Evolutionary conservation across 2,329 filamentous ascomycete genomes (phyloP).

Genomic region (Chaetomium globosum): DNA sequence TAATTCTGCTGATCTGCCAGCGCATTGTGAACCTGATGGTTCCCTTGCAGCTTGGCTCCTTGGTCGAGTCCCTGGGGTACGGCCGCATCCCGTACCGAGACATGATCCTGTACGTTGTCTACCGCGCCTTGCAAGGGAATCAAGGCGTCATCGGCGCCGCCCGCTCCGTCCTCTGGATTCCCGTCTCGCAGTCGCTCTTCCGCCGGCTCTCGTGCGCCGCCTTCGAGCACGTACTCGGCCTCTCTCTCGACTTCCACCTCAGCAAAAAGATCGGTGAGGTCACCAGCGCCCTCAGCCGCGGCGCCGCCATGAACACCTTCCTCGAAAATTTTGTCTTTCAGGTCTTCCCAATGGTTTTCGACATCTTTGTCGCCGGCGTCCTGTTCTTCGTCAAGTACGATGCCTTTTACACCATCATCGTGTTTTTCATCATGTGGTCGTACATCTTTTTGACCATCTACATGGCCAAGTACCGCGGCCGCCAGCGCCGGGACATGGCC

Average conservation of each 20-base stretch:
- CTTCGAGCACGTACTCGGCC: conserved; percentile 2
- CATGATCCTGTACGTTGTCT: not conserved
- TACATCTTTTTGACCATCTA: conserved; percentile 5
- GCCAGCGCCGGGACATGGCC: conserved; percentile 1
- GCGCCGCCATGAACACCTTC: conserved; percentile 3
- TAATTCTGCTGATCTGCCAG: not conserved
- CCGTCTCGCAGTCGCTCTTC: conserved; percentile 6
- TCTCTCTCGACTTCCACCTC: conserved; percentile 6
- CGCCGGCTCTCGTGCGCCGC: conserved; percentile 2
- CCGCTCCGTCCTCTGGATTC: conserved; percentile 6
- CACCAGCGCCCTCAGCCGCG: not conserved
- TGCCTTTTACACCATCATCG: conserved; percentile 6
- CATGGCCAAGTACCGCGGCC: conserved; percentile 2
- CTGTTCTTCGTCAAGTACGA: conserved; percentile 6
- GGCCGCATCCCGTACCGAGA: conserved; percentile 3
- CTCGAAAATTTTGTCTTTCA: conserved; percentile 3
- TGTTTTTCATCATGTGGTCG: conserved; percentile 3
- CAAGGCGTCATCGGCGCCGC: not conserved
- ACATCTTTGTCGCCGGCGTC: conserved; percentile 6
- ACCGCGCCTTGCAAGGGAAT: not conserved
- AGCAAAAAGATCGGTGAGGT: conserved; percentile 2
- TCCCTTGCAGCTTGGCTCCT: not conserved
- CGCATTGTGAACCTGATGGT: conserved; percentile 2
- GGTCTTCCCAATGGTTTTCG: not conserved
- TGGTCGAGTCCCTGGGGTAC: not conserved